Base-by-base conservation (phyloP, 441 rosid genomes). In the Jatropha podagrica region DNA sequence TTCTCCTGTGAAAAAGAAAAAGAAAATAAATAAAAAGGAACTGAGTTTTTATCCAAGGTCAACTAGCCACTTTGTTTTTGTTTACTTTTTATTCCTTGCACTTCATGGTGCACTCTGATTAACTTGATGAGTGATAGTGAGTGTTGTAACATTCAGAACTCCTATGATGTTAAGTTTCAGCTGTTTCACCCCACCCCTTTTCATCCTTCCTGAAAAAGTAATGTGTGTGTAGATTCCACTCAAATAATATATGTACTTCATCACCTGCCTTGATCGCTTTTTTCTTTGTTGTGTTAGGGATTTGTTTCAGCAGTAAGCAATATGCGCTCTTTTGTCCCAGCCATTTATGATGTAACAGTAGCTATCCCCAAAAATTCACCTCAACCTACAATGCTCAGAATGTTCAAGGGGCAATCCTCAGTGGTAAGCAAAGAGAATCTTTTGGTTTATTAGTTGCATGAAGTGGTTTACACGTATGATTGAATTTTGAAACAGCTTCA, bases 281-380 rank as follows among this genome's bases (percentile, higher is more conserved):
- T 27, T 7, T 38, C 68, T 69, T 7, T 79, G 59, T 79, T 76
- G 65, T 56, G 82, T 86, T 90, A 96, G 99, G 99, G 98, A 61
- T 96, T 96, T 88, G 98, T 96, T 79, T 80, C 99, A 79, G 96
- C 98, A 48, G 99, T 96, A 65, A 92, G 89, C 82, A 89, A 96
- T 68, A 94, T 94, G 99, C 93, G 98, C 71, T 83, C 96, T 6
- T 96, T 96, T 83, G 96, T 92, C 71, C 99, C 98, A 69, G 98
- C 98, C 81, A 86, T 96, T 69, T 96, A 96, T 82, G 98, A 96
- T 79, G 79, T 86, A 60, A 94, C 99, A 54, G 94, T 94, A 77
- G 90, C 96, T 62, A 90, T 96, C 72, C 99, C 99, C 15, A 92
- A 89, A 85, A 80, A 78, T 62, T 90, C 99, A 61, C 86, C 96